Evolutionary conservation across 208 protist species (phyloP), one percentile per base, ranked within the genome.

Genomic region (Sergeia podlipaevii): DNA sequence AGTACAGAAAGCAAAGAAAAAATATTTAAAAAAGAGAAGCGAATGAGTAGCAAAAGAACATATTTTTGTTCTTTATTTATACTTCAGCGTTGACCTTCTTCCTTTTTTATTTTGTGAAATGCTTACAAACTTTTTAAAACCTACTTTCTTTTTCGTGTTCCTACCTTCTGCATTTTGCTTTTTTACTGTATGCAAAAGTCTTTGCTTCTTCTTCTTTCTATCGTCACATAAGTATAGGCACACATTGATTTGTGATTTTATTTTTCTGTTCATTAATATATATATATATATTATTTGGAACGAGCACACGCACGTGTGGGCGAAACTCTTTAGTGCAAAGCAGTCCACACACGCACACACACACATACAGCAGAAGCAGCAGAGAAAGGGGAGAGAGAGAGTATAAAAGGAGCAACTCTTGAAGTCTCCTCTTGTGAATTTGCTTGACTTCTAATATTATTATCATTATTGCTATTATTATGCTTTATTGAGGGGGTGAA

Each of bases 81-180:
- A 50, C 43, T 57, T 60, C 33, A 52, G 62, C n/a, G n/a, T n/a
- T n/a, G n/a, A n/a, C n/a, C n/a, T 36, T 58, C 27, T 50, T 58
- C 64, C 51, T 26, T 39, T 43, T 27, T 3, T 43, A n/a, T 51
- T 18, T 34, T 24, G 24, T 28, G 21, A 38, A 43, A 4, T 5
- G 20, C 2, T 15, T 37, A 11, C 21, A 55, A 6, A 18, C 15
- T 30, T 34, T 42, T 5, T 37, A n/a, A n/a, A n/a, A n/a, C n/a
- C n/a, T 65, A 5, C 30, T 56, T 47, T 20, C 17, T 46, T 2
- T 45, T 36, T 48, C 47, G 17, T 38, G 10, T 13, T 6, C 47
- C 47, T 10, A n/a, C 41, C 41, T 26, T 20, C n/a, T 20, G 23
- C 41, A 17, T 20, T 46, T 20, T 20, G 17, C 10, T 7, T 7